Percentiles rank a stretch among this genome's conserved stretches.
phyloP scores from a whole-genome alignment of 1,139 yeast species.

The Debaryomyces sp. region DNA sequence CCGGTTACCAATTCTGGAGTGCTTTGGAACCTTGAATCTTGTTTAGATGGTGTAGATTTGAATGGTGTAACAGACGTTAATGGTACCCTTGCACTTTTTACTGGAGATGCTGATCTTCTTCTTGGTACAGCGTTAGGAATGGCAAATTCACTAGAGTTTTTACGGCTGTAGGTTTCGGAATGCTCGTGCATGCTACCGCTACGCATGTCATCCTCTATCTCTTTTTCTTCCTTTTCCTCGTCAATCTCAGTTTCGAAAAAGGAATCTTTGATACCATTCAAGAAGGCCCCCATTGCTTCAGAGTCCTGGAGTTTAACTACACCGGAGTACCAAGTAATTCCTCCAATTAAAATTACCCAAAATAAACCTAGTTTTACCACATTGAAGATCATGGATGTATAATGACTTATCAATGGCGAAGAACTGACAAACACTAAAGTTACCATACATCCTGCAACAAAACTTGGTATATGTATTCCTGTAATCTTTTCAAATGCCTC shows the following conservation, averaged over 20 bases:
- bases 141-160: neutral
- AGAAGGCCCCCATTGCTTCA: conserved; percentile 13
- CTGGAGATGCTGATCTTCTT: conserved; percentile 13
- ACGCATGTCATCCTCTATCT: conserved; percentile 7
- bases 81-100: conserved; percentile 19
- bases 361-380: conserved; percentile 26
- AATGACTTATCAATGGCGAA: conserved; percentile 25
- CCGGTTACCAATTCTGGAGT: conserved; percentile 18
- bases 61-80: conserved; percentile 28
- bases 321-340: conserved; percentile 35
- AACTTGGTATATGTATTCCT: conserved; percentile 35
- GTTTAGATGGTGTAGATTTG: conserved; percentile 15
- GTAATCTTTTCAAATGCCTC: conserved; percentile 3
- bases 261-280: conserved; percentile 12
- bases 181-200: neutral
- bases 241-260: conserved; percentile 10
- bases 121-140: conserved; percentile 2
- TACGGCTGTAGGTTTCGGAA: neutral
- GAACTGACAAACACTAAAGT: conserved; percentile 23
- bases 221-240: conserved; percentile 10
- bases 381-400: conserved; percentile 21
- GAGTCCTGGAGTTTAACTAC: conserved; percentile 27
- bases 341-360: conserved; percentile 31
- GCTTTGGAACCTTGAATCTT: conserved; percentile 14
- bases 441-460: conserved; percentile 30